These are phyloP conservation scores for Mycena amicta DNA, from an alignment of 768 basidiomycete genomes.

Conservation along the genomic window DNA sequence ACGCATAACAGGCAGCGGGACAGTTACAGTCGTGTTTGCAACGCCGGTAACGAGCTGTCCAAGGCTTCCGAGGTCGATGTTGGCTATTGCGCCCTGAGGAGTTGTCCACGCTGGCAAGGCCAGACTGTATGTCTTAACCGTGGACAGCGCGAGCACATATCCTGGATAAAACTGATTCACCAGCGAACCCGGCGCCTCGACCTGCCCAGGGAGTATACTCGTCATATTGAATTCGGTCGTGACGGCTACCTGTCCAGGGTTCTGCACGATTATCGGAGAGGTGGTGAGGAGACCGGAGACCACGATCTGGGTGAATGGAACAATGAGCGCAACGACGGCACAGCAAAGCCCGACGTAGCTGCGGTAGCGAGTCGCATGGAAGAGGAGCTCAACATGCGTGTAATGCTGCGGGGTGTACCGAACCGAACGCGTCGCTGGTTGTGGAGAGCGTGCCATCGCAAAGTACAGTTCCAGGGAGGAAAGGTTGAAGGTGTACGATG, in stretches of 20 bases:
- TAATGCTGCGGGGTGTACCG: background rate
- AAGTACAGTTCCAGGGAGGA: slow-evolving; percentile 7
- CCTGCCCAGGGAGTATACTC: background rate
- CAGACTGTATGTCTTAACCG: slow-evolving; percentile 7
- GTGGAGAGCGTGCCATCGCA: slow-evolving; percentile 1
- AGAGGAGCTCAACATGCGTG: background rate
- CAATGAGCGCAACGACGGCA: background rate
- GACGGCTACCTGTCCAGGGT: background rate
- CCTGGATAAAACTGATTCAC: background rate
- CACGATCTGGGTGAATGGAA: slow-evolving; percentile 12
- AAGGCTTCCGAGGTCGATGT: background rate
- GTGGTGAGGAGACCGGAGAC: slow-evolving; percentile 9
- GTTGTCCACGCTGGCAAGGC: slow-evolving; percentile 8
- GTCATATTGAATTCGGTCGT: slow-evolving; percentile 7
- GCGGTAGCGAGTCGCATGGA: slow-evolving; percentile 4
- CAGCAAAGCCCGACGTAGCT: slow-evolving; percentile 4
- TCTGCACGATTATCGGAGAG: background rate
- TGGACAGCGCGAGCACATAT: slow-evolving; percentile 6
- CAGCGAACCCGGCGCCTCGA: background rate
- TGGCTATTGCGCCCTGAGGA: background rate
- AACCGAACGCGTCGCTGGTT: slow-evolving; percentile 3
- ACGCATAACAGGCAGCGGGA: slow-evolving; percentile 7
- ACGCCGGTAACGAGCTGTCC: background rate
- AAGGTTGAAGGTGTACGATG: slow-evolving; percentile 10
- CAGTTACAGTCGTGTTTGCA: slow-evolving; percentile 2